Evolutionary conservation across 1,139 yeast species (phyloP).

Genomic region (Waltiozyma sp.): DNA sequence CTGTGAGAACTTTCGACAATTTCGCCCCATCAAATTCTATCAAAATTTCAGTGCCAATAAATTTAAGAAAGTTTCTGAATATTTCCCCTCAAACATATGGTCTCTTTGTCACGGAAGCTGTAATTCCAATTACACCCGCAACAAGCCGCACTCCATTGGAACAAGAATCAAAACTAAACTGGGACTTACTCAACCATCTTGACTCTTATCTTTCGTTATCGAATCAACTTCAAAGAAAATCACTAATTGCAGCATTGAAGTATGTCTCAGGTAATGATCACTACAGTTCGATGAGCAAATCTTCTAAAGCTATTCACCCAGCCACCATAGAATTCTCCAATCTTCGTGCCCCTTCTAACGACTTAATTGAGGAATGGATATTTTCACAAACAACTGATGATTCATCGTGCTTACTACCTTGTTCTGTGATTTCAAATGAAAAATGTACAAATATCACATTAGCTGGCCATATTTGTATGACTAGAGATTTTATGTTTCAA

Average conservation of each 20-base stretch:
- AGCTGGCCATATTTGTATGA: background rate
- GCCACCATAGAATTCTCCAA: background rate
- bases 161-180: background rate
- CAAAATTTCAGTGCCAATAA: background rate
- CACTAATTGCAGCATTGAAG: background rate
- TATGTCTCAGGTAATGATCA: background rate
- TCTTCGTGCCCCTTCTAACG: background rate
- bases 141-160: background rate
- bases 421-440: background rate
- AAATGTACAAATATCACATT: background rate
- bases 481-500: background rate
- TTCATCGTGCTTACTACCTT: background rate
- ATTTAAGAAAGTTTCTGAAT: background rate
- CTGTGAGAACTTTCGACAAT: background rate
- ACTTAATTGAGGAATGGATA: background rate
- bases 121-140: background rate
- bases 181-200: background rate
- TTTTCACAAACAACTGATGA: background rate
- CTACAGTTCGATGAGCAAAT: background rate
- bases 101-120: background rate
- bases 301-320: background rate
- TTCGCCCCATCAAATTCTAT: background rate
- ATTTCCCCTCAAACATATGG: background rate
- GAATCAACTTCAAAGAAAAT: background rate
- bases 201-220: background rate